phyloP scores from a whole-genome alignment of 805 yeast genomes.

The Torulaspora microellipsoides region DNA sequence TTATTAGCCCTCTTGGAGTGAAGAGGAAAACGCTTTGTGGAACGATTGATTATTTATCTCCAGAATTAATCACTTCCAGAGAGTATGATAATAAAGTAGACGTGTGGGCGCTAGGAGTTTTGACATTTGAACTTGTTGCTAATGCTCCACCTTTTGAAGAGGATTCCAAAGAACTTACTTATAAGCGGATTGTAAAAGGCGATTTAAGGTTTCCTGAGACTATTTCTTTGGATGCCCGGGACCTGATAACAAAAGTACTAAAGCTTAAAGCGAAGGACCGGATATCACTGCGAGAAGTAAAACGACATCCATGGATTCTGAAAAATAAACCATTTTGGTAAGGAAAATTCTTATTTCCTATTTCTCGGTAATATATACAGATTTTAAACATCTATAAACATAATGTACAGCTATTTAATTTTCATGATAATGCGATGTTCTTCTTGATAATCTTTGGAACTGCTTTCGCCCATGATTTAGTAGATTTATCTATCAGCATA shows the following conservation, averaged over 20 bases:
- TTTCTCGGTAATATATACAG: conserved; percentile 4
- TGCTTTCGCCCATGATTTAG: conserved; percentile 79
- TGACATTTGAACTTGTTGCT: conserved; percentile 78
- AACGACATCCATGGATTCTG: conserved; percentile 78
- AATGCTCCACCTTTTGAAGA: conserved; percentile 95
- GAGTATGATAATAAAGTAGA: conserved; percentile 79
- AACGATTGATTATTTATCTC: conserved; percentile 89
- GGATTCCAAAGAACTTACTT: conserved; percentile 68
- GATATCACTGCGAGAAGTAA: conserved; percentile 54
- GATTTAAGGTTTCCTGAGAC: conserved; percentile 70
- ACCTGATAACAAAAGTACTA: conserved; percentile 60
- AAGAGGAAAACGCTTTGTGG: conserved; percentile 86
- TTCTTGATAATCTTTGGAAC: conserved; percentile 63
- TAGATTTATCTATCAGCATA: conserved; percentile 61
- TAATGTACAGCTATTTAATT: conserved; percentile 2
- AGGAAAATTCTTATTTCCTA: conserved; percentile 1
- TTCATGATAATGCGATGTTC: conserved; percentile 36
- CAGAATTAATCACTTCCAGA: conserved; percentile 85
- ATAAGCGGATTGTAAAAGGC: conserved; percentile 70
- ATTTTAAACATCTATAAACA: conserved; percentile 2
- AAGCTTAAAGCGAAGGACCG: conserved; percentile 68
- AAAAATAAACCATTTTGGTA: conserved; percentile 62
- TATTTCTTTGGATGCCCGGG: conserved; percentile 70
- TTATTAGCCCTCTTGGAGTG: conserved; percentile 50
- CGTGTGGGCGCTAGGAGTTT: conserved; percentile 87